These are phyloP conservation scores for Malus hybrid DNA, from an alignment of 331 rosid genomes.

Conservation along the genomic window DNA sequence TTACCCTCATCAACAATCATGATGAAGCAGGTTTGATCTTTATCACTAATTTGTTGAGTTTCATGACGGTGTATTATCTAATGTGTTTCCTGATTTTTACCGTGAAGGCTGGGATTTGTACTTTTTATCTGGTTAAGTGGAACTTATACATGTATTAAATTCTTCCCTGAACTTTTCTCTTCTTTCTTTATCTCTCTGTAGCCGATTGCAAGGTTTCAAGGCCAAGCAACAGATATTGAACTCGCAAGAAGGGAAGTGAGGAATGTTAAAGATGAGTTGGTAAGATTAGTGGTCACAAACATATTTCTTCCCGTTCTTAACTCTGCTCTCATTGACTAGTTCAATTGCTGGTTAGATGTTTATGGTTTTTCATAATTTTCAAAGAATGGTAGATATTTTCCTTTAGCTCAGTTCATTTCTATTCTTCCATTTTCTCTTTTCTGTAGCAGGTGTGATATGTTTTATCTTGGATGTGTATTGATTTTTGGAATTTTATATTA, in stretches of 20 bases:
- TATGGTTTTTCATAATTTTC: not conserved
- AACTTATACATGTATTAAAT: not conserved
- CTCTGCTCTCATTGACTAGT: not conserved
- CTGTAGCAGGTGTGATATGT: not conserved
- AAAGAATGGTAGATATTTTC: not conserved
- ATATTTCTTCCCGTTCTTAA: not conserved
- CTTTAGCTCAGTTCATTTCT: not conserved
- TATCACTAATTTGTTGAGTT: not conserved
- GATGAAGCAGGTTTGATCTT: conserved; percentile 72
- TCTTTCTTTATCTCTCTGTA: conserved; percentile 30
- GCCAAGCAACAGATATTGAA: conserved; percentile 85
- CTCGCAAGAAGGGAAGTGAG: conserved; percentile 74
- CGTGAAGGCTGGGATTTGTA: not conserved
- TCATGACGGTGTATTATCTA: not conserved
- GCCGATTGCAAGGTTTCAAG: conserved; percentile 94
- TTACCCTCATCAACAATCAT: conserved; percentile 93
- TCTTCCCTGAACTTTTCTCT: not conserved
- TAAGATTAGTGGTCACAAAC: conserved; percentile 26
- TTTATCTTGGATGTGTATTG: not conserved
- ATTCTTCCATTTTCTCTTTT: not conserved
- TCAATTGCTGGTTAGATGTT: not conserved
- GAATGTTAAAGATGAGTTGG: conserved; percentile 70
- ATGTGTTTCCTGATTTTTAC: not conserved
- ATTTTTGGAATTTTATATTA: not conserved
- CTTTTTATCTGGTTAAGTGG: not conserved